Evolutionary conservation across 2,329 filamentous ascomycete genomes (phyloP), one percentile per base, ranked within the genome.

Genomic region (Diaporthe sp.): DNA sequence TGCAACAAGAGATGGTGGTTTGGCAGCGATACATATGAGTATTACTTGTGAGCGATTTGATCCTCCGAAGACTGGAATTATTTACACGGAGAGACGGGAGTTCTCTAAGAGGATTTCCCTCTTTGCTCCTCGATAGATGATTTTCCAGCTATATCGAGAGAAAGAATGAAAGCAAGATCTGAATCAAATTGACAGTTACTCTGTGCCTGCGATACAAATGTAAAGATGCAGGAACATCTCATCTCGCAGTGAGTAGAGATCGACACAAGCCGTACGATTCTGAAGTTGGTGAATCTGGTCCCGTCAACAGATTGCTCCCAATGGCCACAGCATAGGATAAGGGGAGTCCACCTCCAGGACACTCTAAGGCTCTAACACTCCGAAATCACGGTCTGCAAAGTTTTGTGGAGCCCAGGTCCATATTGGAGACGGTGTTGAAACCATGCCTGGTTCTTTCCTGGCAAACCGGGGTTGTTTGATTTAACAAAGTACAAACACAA

Each of bases 11-110:
- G 47, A 68, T 51, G 47, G 47, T 53, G 47, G 47, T 68, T 68
- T 44, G 47, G 32, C 47, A 53, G 63, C n/a, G 47, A 53, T 53
- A 53, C 22, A 53, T 10, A 47, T 19, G 63, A 37, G 63, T 13
- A 51, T 51, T 51, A 27, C n/a, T 53, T 51, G 44, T 68, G 47
- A 68, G 63, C 44, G 44, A 53, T 51, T 50, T 35, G 47, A 53
- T 30, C 63, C 63, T 68, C 63, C 63, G 32, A 39, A 68, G 63
- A 68, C 63, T 68, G 63, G 63, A 32, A 53, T 39, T 7, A 53
- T 53, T 68, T 53, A 50, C 63, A 68, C 32, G 47, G 63, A 53
- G 32, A 37, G 47, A 53, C 15, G 5, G 44, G 63, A 53, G 32
- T 27, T 39, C 30, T 68, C n/a, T 25, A 17, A 13, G 47, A 53